Evolutionary conservation across 495 filamentous ascomycete species (phyloP).

Genomic region (Bombardia bombarda): DNA sequence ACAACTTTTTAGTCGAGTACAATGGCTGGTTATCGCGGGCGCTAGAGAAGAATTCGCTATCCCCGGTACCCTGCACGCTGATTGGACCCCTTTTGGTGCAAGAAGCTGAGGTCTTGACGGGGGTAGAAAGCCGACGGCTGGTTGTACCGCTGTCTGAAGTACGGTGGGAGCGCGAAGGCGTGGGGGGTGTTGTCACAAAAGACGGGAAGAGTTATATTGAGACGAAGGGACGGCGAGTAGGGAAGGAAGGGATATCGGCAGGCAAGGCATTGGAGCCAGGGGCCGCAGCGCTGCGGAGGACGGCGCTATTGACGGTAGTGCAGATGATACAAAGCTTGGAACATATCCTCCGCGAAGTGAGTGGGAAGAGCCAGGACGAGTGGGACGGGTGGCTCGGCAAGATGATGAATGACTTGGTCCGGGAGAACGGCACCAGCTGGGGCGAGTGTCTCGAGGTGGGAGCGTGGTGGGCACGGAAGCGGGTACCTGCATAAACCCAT

Average conservation of each 20-base stretch:
- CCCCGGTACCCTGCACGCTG: conserved; percentile 70
- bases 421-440: conserved; percentile 66
- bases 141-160: conserved; percentile 82
- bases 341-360: conserved; percentile 70
- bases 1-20: conserved; percentile 74
- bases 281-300: conserved; percentile 67
- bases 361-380: conserved; percentile 80
- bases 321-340: conserved; percentile 85
- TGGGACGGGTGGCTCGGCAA: conserved; percentile 87
- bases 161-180: conserved; percentile 79
- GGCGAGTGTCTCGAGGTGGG: conserved; percentile 91
- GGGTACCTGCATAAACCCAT: conserved; percentile 16
- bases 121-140: conserved; percentile 64
- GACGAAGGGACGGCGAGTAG: conserved; percentile 19
- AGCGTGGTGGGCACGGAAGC: conserved; percentile 87
- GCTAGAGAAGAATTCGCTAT: conserved; percentile 61
- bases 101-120: conserved; percentile 63
- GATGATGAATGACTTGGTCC: conserved; percentile 77
- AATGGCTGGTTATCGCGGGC: conserved; percentile 76
- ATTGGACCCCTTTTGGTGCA: conserved; percentile 73
- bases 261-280: conserved; percentile 53
- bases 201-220: conserved; percentile 45
- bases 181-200: conserved; percentile 45
- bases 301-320: conserved; percentile 72
- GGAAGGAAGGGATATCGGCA: conserved; percentile 5